A percentile compares a stretch with the other conserved stretches of the same genome.
phyloP scores from a whole-genome alignment of 225 moss, liverwort and hornwort species.

The Sphagnum contortum region DNA sequence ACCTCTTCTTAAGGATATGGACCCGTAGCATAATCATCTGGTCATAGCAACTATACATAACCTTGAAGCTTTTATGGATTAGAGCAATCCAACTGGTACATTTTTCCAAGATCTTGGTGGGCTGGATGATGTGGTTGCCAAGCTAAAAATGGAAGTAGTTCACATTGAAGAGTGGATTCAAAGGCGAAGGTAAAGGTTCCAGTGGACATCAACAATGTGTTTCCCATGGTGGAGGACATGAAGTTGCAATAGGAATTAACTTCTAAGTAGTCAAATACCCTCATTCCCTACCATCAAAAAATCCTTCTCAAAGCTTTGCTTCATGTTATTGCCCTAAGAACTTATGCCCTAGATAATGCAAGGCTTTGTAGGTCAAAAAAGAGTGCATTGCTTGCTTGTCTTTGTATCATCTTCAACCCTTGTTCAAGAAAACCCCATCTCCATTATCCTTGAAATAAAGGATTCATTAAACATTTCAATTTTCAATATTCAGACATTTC shows the following conservation, averaged over 20 bases:
- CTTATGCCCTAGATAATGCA: constrained; percentile 73
- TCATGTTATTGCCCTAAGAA: constrained; percentile 84
- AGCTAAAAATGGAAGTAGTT: constrained; percentile 71
- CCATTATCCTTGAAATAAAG: too few relatives aligned
- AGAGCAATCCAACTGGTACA: constrained; percentile 94
- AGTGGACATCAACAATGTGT: constrained; percentile 55
- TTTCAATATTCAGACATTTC: too few relatives aligned
- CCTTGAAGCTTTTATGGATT: constrained; percentile 98
- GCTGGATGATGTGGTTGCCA: constrained; percentile 78
- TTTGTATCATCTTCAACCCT: constrained; percentile 66
- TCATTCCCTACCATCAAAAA: constrained; percentile 85
- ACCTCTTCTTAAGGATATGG: constrained; percentile 80
- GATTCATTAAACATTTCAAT: too few relatives aligned
- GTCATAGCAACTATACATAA: constrained; percentile 92
- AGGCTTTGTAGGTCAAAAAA: constrained; percentile 78
- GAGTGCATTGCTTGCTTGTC: constrained; percentile 65
- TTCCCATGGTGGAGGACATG: constrained; percentile 67
- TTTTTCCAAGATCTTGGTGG: constrained; percentile 90
- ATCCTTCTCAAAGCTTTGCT: constrained; percentile 79
- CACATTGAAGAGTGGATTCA: constrained; percentile 52
- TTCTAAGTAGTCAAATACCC: constrained; percentile 46
- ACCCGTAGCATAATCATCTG: constrained; percentile 73
- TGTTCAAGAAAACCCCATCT: too few relatives aligned
- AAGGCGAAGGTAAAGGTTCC: constrained; percentile 43
- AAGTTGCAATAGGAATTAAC: constrained; percentile 38